A percentile compares a stretch with the other conserved stretches of the same genome.
phyloP scores from a whole-genome alignment of 352 stramenopile genomes.

The Hyaloperonospora arabidopsidis region DNA sequence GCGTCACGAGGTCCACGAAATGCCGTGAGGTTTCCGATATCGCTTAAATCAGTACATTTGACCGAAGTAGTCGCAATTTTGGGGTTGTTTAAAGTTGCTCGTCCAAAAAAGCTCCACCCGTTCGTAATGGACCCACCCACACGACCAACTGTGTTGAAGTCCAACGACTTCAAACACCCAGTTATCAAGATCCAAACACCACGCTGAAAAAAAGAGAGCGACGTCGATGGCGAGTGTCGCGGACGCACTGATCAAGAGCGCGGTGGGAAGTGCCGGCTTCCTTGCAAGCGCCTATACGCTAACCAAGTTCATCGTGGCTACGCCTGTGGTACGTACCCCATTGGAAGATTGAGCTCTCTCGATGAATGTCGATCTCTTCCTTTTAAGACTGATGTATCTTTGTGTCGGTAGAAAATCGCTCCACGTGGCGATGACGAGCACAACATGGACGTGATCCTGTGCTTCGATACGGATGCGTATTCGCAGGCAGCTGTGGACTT shows the following conservation, averaged over 20 bases:
- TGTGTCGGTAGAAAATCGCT: slow-evolving; percentile 41
- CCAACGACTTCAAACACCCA: too few species aligned
- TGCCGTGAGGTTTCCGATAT: not conserved
- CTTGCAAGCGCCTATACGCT: slow-evolving; percentile 67
- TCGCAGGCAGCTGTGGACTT: slow-evolving; percentile 42
- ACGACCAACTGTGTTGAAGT: too few species aligned
- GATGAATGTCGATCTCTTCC: not conserved
- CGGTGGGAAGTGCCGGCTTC: slow-evolving; percentile 60
- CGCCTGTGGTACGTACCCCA: slow-evolving; percentile 45
- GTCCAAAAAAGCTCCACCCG: too few species aligned
- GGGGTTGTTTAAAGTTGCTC: too few species aligned
- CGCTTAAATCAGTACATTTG: too few species aligned
- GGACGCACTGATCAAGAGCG: slow-evolving; percentile 61
- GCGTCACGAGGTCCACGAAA: not conserved
- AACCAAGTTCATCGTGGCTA: slow-evolving; percentile 73
- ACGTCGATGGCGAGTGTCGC: slow-evolving; percentile 45
- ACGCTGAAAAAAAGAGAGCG: not conserved
- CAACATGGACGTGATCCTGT: slow-evolving; percentile 65
- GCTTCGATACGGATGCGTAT: slow-evolving; percentile 59
- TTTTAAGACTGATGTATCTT: slow-evolving; percentile 8
- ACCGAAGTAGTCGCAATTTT: too few species aligned
- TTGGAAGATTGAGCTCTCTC: not conserved
- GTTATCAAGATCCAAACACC: too few species aligned
- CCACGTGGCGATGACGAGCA: slow-evolving; percentile 44
- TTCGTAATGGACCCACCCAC: too few species aligned